Evolutionary conservation across 352 stramenopile species (phyloP).

Genomic region (Pythium folliculosum): DNA sequence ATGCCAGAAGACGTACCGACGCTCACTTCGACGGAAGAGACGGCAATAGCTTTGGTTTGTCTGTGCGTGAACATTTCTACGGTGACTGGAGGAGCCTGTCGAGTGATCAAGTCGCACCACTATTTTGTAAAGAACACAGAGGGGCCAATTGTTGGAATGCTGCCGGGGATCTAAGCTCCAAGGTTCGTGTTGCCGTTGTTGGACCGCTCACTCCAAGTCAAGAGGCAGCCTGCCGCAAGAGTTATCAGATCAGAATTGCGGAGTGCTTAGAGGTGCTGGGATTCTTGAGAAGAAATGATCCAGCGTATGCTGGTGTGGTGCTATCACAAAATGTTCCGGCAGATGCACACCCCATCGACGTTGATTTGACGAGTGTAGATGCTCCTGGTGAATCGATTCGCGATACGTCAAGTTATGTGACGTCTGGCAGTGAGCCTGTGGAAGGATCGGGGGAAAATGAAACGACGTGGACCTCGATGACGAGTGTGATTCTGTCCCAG

Average conservation of each 20-base stretch:
- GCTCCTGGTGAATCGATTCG: no score
- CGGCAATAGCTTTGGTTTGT: constrained; percentile 1
- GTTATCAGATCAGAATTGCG: background rate
- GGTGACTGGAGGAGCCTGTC: background rate
- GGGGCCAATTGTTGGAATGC: background rate
- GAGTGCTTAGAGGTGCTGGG: no score
- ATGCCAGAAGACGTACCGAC: background rate
- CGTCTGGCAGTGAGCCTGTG: background rate
- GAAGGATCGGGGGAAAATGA: background rate
- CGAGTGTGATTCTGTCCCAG: background rate
- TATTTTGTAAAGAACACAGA: constrained; percentile 9
- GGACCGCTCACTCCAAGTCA: constrained; percentile 1
- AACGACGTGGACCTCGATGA: background rate
- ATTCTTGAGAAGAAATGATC: no score
- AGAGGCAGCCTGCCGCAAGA: background rate
- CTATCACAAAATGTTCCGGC: no score
- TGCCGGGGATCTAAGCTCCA: background rate
- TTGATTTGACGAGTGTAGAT: no score
- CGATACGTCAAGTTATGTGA: background rate
- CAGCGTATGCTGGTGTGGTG: no score
- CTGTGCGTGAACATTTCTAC: constrained; percentile 5
- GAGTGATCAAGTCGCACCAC: constrained; percentile 4
- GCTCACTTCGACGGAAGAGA: constrained; percentile 3
- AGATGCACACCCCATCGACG: no score
- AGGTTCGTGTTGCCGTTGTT: constrained; percentile 5